Evolutionary conservation across 257 asterid species (phyloP), one percentile per base, ranked within the genome.

Genomic region (Fraxinus anomala): DNA sequence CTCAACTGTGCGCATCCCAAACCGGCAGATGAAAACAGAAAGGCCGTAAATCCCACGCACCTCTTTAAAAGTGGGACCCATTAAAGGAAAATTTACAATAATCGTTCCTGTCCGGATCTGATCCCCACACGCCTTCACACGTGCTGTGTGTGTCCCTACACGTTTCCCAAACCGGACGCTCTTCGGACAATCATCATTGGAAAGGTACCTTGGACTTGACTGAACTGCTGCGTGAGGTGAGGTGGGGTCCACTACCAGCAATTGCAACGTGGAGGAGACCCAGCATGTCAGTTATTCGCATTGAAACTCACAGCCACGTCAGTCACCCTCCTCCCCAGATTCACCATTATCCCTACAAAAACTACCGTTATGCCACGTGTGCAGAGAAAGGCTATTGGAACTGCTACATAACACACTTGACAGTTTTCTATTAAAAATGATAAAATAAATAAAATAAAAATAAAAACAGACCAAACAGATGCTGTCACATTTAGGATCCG

Each of bases 11-110:
- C 14, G 11, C 16, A 81, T 75, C 78, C 80, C 65, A 76, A 80
- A 75, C 75, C 33, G 74, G 63, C 47, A 80, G n/a, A 68, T 36
- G 69, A 54, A 39, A 39, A 72, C 67, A 39, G 70, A 78, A 24
- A 72, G 31, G 8, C 24, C 6, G 47, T 39, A 8, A 12, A 12
- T 9, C 47, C 47, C 47, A 40, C 47, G 1, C 40, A 36, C 42
- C 42, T 37, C 42, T 7, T 37, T 37, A 37, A 40, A 9, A 40
- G 47, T 9, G 47, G 14, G 47, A 10, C 14, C 47, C 47, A 40
- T 40, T 10, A 40, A 10, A 40, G 42, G 0, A 42, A 71, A 40
- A 21, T 23, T 70, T 56, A 59, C 36, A 40, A 73, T 28, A 73
- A 59, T 65, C 49, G 3, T 34, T 17, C 65, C 33, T 24, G 68